phyloP scores from a whole-genome alignment of 306 rosid genomes.

The Canavalia gladiata region DNA sequence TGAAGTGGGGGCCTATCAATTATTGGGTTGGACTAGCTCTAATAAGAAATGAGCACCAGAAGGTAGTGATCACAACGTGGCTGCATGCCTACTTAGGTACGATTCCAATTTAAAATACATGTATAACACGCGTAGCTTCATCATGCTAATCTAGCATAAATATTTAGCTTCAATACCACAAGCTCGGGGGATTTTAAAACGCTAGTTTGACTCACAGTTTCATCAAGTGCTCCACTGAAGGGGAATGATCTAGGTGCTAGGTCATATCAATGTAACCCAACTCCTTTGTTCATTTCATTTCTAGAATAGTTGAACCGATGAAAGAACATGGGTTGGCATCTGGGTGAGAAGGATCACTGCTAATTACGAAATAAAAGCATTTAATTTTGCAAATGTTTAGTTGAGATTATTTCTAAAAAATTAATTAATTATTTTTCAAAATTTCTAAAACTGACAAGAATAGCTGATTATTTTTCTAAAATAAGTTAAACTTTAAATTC shows the following conservation, averaged over 20 bases:
- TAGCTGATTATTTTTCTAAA: no score
- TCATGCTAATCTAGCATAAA: not conserved
- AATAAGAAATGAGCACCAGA: not conserved
- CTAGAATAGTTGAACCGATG: no score
- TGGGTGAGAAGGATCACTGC: not conserved
- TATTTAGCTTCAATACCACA: no score
- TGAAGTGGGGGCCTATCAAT: not conserved
- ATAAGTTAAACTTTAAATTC: no score
- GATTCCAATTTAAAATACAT: not conserved
- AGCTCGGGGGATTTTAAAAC: no score
- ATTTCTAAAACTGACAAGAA: no score
- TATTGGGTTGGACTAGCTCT: conserved; percentile 5
- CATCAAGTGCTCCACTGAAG: no score
- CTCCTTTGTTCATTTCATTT: not conserved
- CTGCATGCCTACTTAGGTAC: conserved; percentile 6
- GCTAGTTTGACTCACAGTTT: no score
- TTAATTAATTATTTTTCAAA: no score
- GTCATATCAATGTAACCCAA: not conserved
- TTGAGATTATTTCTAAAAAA: no score
- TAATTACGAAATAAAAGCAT: not conserved
- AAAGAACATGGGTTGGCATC: no score
- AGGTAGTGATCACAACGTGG: conserved; percentile 8
- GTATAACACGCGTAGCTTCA: conserved; percentile 20
- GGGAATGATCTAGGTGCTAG: no score
- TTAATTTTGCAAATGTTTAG: not conserved